Percentiles rank a stretch among this genome's conserved stretches.
Evolutionary conservation across 2,329 filamentous ascomycete species (phyloP).

Genomic region (Botrytis pseudocinerea): DNA sequence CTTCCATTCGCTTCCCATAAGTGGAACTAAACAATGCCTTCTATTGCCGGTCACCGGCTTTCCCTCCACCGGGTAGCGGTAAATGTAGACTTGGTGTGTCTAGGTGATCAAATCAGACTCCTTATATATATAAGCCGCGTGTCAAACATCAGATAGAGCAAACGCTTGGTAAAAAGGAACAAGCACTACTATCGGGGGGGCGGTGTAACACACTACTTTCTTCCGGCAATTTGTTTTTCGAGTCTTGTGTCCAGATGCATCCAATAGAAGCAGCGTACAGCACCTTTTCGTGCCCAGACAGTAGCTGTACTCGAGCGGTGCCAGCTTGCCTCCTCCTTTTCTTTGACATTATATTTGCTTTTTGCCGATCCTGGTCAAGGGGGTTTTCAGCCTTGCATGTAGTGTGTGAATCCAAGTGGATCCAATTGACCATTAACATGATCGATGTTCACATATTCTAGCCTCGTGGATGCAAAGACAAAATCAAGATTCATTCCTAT

Average conservation of each 20-base stretch:
- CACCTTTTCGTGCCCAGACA: background rate
- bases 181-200: background rate
- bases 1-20: background rate
- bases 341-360: slow-evolving; percentile 1
- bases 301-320: background rate
- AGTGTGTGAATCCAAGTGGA: background rate
- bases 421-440: slow-evolving; percentile 7
- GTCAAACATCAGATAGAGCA: background rate
- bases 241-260: background rate
- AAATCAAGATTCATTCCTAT: background rate
- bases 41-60: background rate
- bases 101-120: background rate
- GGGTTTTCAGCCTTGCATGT: slow-evolving; percentile 21
- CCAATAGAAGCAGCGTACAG: background rate
- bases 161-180: background rate
- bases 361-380: background rate
- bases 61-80: background rate
- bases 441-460: slow-evolving; percentile 7
- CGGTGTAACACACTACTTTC: background rate
- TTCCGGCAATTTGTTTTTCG: background rate
- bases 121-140: background rate
- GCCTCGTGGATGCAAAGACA: slow-evolving; percentile 13
- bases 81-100: background rate
- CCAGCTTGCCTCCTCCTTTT: background rate
- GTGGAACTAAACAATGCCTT: background rate